Evolutionary conservation across 116 monocot species (phyloP), one percentile per base, ranked within the genome.

Genomic region (Posidonia oceanica): DNA sequence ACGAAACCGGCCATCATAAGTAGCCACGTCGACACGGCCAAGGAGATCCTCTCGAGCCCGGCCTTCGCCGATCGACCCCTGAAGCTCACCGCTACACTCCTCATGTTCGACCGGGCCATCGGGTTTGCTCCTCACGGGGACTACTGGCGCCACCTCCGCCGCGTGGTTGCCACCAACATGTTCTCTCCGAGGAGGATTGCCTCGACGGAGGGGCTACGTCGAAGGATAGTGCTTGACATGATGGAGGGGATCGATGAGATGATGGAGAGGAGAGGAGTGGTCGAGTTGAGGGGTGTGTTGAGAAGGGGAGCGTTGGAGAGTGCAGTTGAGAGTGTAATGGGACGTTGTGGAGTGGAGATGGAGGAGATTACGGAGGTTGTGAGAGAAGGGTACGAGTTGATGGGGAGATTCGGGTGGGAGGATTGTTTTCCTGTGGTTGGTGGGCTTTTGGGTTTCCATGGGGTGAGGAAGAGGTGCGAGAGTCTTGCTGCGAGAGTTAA

Each of bases 41-140:
- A 73, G 23, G 80, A 90, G 73, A 86, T 90, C 66, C 76, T 90
- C 2, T 77, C 52, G 15, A 65, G 69, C 6, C 13, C 76, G 0
- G 73, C 77, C 64, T 90, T 90, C 80, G 56, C 75, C 6, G 86
- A 90, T 74, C 73, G 90, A 0, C 90, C 90, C 3, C 16, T 59
- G 13, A 86, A 82, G 63, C 37, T 61, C 21, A 76, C 90, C 5
- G 86, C 90, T 3, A 72, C 80, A 1, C 71, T 76, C 16, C 84
- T 90, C 16, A 82, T 90, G 84, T 90, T 90, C 72, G 78, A 79
- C 39, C 75, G 84, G 40, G 90, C 90, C 64, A 86, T 90, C 61
- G 90, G 90, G 14, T 90, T 90, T 54, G 82, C 90, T 5, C 84
- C 90, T 15, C 54, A 75, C 16, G 86, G 87, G 8, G 78, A 78